A percentile compares a stretch with the other conserved stretches of the same genome.
phyloP scores from a whole-genome alignment of 129 eudicot genomes.

The Solidago caesia region DNA sequence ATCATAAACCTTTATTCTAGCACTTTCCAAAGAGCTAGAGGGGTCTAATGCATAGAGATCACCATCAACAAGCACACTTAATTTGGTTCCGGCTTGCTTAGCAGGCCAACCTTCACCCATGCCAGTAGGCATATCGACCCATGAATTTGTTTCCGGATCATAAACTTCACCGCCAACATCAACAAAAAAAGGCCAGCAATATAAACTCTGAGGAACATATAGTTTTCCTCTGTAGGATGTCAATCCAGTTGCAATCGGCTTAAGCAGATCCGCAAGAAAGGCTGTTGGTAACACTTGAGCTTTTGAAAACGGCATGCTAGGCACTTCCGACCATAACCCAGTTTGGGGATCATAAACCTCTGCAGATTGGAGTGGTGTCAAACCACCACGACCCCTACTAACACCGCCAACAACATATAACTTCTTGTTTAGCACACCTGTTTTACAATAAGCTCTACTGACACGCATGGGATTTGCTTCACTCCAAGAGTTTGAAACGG shows the following conservation, averaged over 20 bases:
- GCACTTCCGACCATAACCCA: constrained; percentile 75
- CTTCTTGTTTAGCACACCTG: constrained; percentile 80
- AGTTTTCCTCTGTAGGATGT: constrained; percentile 82
- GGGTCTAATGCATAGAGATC: constrained; percentile 90
- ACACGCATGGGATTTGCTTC: constrained; percentile 76
- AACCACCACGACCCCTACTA: constrained; percentile 66
- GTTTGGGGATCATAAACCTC: constrained; percentile 86
- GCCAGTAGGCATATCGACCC: constrained; percentile 96
- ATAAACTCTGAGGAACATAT: constrained; percentile 93
- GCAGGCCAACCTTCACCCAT: constrained; percentile 99
- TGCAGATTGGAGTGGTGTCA: constrained; percentile 89
- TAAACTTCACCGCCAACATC: constrained; percentile 99
- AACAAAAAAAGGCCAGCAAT: constrained; percentile 97
- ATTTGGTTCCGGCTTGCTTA: constrained; percentile 91
- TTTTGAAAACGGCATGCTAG: constrained; percentile 96
- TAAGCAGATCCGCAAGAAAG: constrained; percentile 85
- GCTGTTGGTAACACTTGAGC: constrained; percentile 95
- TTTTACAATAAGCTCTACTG: constrained; percentile 87
- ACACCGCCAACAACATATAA: constrained; percentile 99
- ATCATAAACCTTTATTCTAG: constrained; percentile 80
- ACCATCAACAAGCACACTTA: constrained; percentile 86
- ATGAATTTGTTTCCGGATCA: constrained; percentile 77
- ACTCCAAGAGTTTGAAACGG: constrained; percentile 65
- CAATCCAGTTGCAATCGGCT: constrained; percentile 98
- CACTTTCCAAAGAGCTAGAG: constrained; percentile 79